A percentile compares a stretch with the other conserved stretches of the same genome.
Conservation (phyloP, 768 basidiomycete species). For the Lentinula raphanica region DNA sequence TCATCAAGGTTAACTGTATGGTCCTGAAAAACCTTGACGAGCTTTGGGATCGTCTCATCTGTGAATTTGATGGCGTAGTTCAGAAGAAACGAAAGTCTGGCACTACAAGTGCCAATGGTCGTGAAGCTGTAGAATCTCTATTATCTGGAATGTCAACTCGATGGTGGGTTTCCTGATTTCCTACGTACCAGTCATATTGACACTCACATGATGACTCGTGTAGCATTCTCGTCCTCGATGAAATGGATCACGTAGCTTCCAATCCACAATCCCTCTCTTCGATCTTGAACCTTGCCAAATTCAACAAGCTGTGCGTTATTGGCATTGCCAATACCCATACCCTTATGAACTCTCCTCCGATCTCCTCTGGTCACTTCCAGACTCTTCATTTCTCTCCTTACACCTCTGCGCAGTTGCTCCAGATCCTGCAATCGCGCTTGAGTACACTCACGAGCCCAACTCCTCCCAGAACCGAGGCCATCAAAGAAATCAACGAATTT, state of each 20-base stretch:
- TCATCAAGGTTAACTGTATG: conserved; percentile 76
- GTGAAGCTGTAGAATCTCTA: background rate
- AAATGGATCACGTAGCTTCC: conserved; percentile 76
- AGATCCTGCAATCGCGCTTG: conserved; percentile 64
- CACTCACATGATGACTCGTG: background rate
- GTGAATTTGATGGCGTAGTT: conserved; percentile 38
- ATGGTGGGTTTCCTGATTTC: conserved; percentile 2
- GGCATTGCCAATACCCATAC: conserved; percentile 91
- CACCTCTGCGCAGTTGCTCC: conserved; percentile 61
- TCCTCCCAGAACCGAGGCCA: conserved; percentile 27
- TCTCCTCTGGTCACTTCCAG: conserved; percentile 29
- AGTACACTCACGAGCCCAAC: conserved; percentile 20
- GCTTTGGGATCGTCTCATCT: conserved; percentile 67
- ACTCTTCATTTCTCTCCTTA: conserved; percentile 87
- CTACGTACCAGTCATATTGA: background rate
- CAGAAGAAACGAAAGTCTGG: conserved; percentile 29
- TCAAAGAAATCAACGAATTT: conserved; percentile 42
- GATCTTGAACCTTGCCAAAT: conserved; percentile 62
- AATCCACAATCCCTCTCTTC: conserved; percentile 52
- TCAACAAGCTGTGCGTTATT: conserved; percentile 59
- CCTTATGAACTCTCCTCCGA: conserved; percentile 52
- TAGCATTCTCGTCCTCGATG: conserved; percentile 79
- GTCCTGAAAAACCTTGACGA: conserved; percentile 60
- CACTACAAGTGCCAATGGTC: conserved; percentile 6
- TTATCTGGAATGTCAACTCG: background rate